Evolutionary conservation across 1,139 yeast genomes (phyloP), one percentile per base, ranked within the genome.

Genomic region (Sugiyamaella sp.): DNA sequence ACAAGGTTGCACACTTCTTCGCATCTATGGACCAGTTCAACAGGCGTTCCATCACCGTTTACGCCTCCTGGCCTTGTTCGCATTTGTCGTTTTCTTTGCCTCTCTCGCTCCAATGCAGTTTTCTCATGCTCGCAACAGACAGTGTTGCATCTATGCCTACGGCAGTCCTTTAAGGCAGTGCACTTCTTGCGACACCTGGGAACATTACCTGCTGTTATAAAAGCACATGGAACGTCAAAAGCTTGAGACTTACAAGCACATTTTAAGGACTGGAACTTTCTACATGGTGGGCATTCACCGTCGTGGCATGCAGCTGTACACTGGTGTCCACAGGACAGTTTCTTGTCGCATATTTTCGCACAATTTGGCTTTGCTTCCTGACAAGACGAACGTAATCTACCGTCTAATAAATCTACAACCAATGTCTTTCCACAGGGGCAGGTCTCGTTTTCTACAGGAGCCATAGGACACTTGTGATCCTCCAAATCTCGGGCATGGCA

Each of bases 11-110:
- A 90, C 1, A 80, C 77, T 54, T 77, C 77, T 4, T 88, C 78
- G 72, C 98, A 90, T 12, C 88, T 78, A 69, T 90, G 98, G 3
- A 76, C 78, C 0, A 91, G 84, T 66, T 90, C 97, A 33, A 80
- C 72, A 68, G 82, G 77, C 55, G 82, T 84, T 12, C 72, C 71
- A 22, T 67, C 68, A 5, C 52, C 16, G 20, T 38, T 55, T 2
- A 35, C 70, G 64, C 53, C 55, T 57, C 44, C 63, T 61, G 27
- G 17, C 62, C 55, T 50, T 74, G 44, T 64, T 52, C 72, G 68
- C 54, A 70, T 58, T 27, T 66, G 71, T 63, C 82, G 83, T 62
- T 80, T 80, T 50, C 81, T 71, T 14, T 73, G 72, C 32, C 86
- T 71, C 62, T 86, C 89, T 51, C 97, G 74, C 44, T 70, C 76